Percentiles rank a stretch among this genome's conserved stretches.
Conservation (phyloP, 805 yeast species). For the Monosporozyma siamensis region DNA sequence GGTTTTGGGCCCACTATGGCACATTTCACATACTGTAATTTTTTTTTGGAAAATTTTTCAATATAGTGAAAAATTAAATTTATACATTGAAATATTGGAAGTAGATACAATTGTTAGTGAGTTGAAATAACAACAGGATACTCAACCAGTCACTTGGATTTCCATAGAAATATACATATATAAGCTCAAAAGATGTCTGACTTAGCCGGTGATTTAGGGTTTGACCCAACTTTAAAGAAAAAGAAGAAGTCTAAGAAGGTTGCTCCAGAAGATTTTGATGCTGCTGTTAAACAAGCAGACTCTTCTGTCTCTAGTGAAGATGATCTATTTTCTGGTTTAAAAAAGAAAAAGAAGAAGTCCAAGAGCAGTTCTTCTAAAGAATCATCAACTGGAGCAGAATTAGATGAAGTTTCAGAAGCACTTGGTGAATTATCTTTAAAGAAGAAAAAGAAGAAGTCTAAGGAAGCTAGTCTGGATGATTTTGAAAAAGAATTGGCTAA, state of each 20-base stretch:
- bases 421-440: constrained; percentile 65
- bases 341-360: constrained; percentile 78
- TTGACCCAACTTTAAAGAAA: constrained; percentile 68
- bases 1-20: too few species aligned
- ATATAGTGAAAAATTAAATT: too few species aligned
- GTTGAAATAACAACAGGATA: too few species aligned
- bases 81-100: too few species aligned
- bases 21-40: too few species aligned
- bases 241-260: constrained; percentile 63
- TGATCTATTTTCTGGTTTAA: constrained; percentile 69
- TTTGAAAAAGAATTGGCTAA: constrained; percentile 83
- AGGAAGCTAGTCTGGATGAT: constrained; percentile 54
- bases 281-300: constrained; percentile 29
- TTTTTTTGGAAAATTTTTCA: too few species aligned
- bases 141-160: too few species aligned
- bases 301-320: too few species aligned
- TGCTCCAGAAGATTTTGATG: constrained; percentile 31
- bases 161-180: too few species aligned
- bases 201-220: constrained; percentile 40
- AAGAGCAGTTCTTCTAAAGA: constrained; percentile 33
- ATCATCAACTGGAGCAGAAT: constrained; percentile 27
- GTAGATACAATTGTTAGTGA: too few species aligned
- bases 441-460: constrained; percentile 74
- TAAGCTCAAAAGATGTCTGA: constrained; percentile 22
- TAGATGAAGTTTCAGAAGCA: constrained; percentile 44